phyloP scores from a whole-genome alignment of 1,284 basidiomycete species.

The Apiotrichum akiyoshidainum region DNA sequence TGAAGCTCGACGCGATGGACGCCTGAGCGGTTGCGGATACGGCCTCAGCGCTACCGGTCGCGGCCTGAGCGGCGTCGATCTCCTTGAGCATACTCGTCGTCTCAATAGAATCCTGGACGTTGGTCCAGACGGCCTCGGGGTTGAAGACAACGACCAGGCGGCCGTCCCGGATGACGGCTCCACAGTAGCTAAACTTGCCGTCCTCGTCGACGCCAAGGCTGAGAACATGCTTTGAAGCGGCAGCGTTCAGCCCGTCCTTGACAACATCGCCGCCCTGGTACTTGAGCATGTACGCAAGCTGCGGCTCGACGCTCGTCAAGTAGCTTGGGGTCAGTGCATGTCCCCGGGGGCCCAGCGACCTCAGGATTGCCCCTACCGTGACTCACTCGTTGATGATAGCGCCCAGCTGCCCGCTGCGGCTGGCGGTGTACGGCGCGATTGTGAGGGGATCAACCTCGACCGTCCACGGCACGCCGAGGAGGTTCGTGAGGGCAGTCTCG shows the following conservation, averaged over 20 bases:
- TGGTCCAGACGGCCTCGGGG: slow-evolving; percentile 1
- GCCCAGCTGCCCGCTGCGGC: neutral
- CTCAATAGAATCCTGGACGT: neutral
- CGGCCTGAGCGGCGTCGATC: neutral
- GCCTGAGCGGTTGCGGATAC: neutral
- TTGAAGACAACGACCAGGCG: slow-evolving; percentile 8
- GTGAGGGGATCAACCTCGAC: slow-evolving; percentile 9
- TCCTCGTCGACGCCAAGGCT: slow-evolving; percentile 5
- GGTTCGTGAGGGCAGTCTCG: neutral
- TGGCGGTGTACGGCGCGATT: slow-evolving; percentile 5
- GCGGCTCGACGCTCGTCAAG: neutral
- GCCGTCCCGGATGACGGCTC: slow-evolving; percentile 5
- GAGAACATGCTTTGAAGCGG: neutral
- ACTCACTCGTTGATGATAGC: slow-evolving; percentile 4
- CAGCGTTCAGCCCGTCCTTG: slow-evolving; percentile 1
- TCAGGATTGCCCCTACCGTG: no score
- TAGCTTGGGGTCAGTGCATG: slow-evolving; percentile 1
- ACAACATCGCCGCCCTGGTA: neutral
- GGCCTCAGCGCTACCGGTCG: neutral
- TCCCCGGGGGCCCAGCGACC: no score
- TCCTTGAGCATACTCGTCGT: neutral
- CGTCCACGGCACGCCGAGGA: slow-evolving; percentile 7
- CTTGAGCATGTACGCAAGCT: neutral
- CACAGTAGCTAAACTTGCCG: slow-evolving; percentile 9
- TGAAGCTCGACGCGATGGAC: neutral